Evolutionary conservation across 202 grass and related monocot species (phyloP).

Genomic region (Zizania palustris): DNA sequence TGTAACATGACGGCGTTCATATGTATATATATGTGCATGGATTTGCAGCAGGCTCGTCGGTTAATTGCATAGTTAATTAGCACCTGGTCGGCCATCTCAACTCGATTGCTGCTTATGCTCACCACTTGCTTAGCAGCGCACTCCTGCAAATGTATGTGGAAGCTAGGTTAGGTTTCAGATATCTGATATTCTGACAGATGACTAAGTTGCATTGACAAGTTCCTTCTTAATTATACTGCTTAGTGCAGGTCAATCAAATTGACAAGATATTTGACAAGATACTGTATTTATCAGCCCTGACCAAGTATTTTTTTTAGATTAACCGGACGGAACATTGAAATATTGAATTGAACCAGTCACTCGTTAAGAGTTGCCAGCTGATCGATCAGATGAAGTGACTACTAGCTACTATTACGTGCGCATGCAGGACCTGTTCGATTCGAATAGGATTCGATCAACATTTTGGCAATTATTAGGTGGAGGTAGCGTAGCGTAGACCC

Average conservation of each 20-base stretch:
- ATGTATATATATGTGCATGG: too few relatives aligned
- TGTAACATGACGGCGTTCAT: too few relatives aligned
- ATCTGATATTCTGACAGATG: neutral
- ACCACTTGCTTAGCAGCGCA: too few relatives aligned
- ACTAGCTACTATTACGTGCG: too few relatives aligned
- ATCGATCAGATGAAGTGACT: neutral
- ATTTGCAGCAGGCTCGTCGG: too few relatives aligned
- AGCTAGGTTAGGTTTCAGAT: neutral
- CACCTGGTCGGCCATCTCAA: too few relatives aligned
- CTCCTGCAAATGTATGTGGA: neutral
- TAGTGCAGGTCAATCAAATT: neutral
- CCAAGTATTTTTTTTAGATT: neutral
- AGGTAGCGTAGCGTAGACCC: conserved; percentile 21
- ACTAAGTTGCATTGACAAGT: neutral
- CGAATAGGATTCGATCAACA: neutral
- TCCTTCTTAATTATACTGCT: neutral
- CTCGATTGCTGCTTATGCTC: too few relatives aligned
- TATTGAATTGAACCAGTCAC: conserved; percentile 6
- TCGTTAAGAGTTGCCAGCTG: neutral
- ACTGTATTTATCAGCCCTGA: neutral
- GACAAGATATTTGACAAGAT: neutral
- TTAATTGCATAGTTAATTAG: too few relatives aligned
- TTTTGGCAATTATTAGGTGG: neutral
- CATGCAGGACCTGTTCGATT: neutral
- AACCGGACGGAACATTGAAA: too few relatives aligned